These are phyloP conservation scores for Yarrowia sp. DNA, from an alignment of 805 yeast genomes.

Conservation along the genomic window DNA sequence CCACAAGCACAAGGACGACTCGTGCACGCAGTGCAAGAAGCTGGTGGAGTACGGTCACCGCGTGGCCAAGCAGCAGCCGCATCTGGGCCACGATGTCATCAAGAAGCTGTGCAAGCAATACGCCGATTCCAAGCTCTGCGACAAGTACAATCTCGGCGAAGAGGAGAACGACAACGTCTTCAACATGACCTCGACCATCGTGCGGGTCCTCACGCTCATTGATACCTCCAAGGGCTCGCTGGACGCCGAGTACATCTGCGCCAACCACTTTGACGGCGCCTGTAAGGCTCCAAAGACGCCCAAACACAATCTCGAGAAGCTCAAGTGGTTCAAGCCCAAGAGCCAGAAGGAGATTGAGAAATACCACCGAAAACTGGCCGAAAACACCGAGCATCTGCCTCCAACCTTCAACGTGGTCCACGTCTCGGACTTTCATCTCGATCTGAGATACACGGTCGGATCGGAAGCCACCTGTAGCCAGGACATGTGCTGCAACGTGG, in stretches of 20 bases:
- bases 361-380: constrained; percentile 24
- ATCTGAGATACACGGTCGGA: constrained; percentile 57
- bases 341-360: constrained; percentile 8
- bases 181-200: constrained; percentile 35
- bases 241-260: constrained; percentile 31
- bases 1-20: constrained; percentile 33
- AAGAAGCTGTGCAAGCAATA: constrained; percentile 24
- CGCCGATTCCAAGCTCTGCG: constrained; percentile 14
- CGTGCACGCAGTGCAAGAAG: constrained; percentile 35
- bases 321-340: constrained; percentile 27
- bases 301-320: constrained; percentile 19
- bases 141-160: constrained; percentile 31
- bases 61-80: constrained; percentile 21
- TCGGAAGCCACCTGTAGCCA: constrained; percentile 56
- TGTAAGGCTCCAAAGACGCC: constrained; percentile 31
- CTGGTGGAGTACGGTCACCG: constrained; percentile 36
- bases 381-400: constrained; percentile 17
- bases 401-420: constrained; percentile 66
- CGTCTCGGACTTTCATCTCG: constrained; percentile 69
- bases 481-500: constrained; percentile 65
- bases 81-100: constrained; percentile 31
- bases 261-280: constrained; percentile 32
- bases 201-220: constrained; percentile 15
- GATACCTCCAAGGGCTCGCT: constrained; percentile 28
- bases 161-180: constrained; percentile 32